Base-by-base conservation (phyloP, 768 basidiomycete genomes). In the Rhodotorula taiwanensis region DNA sequence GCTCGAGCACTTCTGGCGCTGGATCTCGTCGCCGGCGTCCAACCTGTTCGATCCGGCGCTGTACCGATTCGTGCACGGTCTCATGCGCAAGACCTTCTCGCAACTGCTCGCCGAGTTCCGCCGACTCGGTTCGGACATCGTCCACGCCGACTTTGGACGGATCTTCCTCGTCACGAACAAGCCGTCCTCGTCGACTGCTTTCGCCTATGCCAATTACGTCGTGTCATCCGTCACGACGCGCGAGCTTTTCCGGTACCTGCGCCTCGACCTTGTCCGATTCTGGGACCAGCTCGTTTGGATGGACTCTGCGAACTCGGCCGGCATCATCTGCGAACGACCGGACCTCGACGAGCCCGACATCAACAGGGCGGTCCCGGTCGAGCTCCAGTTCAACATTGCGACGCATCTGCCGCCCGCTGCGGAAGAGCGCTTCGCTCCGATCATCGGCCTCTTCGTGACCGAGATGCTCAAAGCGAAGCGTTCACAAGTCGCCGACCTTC, bases 21-120 rank as follows among this genome's bases (percentile, higher is more conserved):
- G 95, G 95, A 82, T 95, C 68, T 87, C 85, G 74, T 90, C 90
- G 4, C 84, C 82, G 48, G 80, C 84, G 9, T 88, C 92, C 23
- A 81, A 85, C 61, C 83, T 98, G 79, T 93, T 90, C 74, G 95
- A 99, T 73, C 85, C 91, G 3, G 86, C 89, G 62, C 80, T 99
- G 10, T 91, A 97, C 73, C 84, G 87, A 1, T 99, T 99, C 76
- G 79, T 98, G 14, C 87, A 93, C 70, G 88, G 91, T 20, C 82
- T 98, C 51, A 99, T 99, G 95, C 84, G 89, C 63, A 98, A 99
- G 79, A 92, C 89, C 0, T 97, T 97, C 78, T 88, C 95, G 60
- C 95, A 98, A 76, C 80, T 99, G 67, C 81, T 98, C 27, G 93
- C 94, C 20, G 95, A 99, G 75, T 93, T 97, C 79, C 91, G 88